Evolutionary conservation across 257 asterid genomes (phyloP), one percentile per base, ranked within the genome.

Genomic region (Petunia secreta): DNA sequence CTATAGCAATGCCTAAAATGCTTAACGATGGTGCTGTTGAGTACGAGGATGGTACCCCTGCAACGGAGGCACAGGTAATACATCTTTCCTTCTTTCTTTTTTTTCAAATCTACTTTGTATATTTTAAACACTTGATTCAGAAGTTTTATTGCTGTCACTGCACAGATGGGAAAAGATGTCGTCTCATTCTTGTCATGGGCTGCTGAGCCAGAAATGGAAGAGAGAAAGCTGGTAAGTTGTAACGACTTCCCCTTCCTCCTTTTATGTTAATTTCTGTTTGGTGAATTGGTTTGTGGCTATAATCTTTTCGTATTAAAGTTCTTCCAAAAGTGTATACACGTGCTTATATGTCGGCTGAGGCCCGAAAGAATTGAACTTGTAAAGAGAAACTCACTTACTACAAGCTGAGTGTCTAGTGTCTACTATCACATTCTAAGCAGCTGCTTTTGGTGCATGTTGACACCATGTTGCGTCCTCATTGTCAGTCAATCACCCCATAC

Each of bases 191-290:
- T 92, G 88, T 83, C 95, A 2, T 90, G 97, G 95, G 93, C 97
- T 63, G 95, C 97, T 16, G 97, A 92, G 81, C 95, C 97, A 59
- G 93, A 90, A 80, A 92, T 92, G 97, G 97, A 92, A 79, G 97
- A 91, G 83, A 89, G 94, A 37, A 91, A 91, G 75, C 91, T 90
- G 94, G 96, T 91, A 89, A 9, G 38, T 74, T 40, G 38, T 6
- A 53, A 34, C 34, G 2, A 64, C 71, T 60, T 9, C 64, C 53
- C 43, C 65, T 58, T 75, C 2, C 53, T 44, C 41, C 10, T 8
- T 6, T 8, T 8, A 50, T 5, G 25, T 65, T 13, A 67, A 8
- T 50, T 44, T 2, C 13, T 5, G 11, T 1, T 10, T 50, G 15
- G 14, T 67, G 40, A 48, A 50, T 25, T 48, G 50, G 44, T 5